Evolutionary conservation across 768 basidiomycete genomes (phyloP).

Genomic region (Tylopilus cervinicoccineus): DNA sequence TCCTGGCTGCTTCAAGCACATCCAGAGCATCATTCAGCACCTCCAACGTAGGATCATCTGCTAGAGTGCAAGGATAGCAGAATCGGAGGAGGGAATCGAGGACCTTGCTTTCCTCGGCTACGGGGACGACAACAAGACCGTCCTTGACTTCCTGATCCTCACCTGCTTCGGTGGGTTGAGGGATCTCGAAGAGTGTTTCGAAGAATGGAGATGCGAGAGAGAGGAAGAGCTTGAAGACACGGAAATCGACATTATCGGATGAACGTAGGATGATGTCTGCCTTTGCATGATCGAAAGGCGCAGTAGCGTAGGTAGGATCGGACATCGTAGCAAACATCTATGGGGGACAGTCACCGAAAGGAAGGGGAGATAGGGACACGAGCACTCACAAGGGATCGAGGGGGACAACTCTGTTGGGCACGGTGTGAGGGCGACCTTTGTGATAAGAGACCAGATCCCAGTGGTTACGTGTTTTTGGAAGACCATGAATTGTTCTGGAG

Average conservation of each 20-base stretch:
- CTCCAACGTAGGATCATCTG: constrained; percentile 14
- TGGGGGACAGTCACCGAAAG: neutral
- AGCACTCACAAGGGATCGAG: neutral
- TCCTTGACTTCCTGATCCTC: constrained; percentile 13
- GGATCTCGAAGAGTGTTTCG: constrained; percentile 28
- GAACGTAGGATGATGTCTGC: constrained; percentile 23
- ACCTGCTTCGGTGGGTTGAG: constrained; percentile 16
- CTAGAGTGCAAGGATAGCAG: constrained; percentile 20
- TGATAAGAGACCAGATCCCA: neutral
- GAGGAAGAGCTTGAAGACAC: constrained; percentile 30
- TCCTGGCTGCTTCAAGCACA: constrained; percentile 19
- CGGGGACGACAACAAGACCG: constrained; percentile 11
- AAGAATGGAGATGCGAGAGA: constrained; percentile 27
- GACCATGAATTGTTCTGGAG: neutral
- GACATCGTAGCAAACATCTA: neutral
- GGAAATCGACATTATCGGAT: constrained; percentile 26
- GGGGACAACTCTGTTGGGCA: neutral
- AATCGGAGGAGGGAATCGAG: constrained; percentile 22
- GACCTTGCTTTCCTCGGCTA: constrained; percentile 20
- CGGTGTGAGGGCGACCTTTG: neutral
- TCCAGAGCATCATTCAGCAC: constrained; percentile 5
- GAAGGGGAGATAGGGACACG: neutral
- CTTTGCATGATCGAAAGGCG: constrained; percentile 20
- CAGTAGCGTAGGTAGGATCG: neutral
- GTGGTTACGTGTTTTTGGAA: neutral